These are phyloP conservation scores for Arxiozyma telluris DNA, from an alignment of 1,139 yeast genomes.

Conservation along the genomic window DNA sequence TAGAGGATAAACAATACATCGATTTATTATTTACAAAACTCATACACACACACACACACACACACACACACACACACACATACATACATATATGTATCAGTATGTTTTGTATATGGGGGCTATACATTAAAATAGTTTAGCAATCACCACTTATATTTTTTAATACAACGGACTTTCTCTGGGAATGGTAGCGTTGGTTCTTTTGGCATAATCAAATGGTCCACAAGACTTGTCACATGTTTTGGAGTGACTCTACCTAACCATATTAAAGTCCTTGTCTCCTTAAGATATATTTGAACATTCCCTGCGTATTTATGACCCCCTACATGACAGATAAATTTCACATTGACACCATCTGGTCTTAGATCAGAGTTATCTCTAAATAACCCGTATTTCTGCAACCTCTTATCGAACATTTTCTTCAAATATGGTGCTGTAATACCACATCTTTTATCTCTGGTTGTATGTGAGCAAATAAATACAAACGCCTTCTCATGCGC, in stretches of 20 bases:
- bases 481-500: constrained; percentile 48
- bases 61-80: neutral
- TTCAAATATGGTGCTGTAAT: constrained; percentile 89
- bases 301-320: constrained; percentile 94
- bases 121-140: neutral
- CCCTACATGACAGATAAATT: constrained; percentile 78
- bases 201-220: constrained; percentile 36
- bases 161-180: constrained; percentile 29
- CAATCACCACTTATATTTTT: constrained; percentile 26
- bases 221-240: constrained; percentile 64
- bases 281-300: constrained; percentile 59
- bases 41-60: too few relatives aligned
- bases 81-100: neutral
- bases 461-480: constrained; percentile 77
- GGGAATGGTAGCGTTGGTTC: constrained; percentile 26
- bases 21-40: neutral
- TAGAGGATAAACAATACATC: too few relatives aligned
- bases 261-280: constrained; percentile 74
- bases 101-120: too few relatives aligned
- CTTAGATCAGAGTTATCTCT: constrained; percentile 69
- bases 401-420: constrained; percentile 62
- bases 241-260: constrained; percentile 75
- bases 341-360: constrained; percentile 64
- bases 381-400: constrained; percentile 59
- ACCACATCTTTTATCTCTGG: constrained; percentile 91